These are phyloP conservation scores for Cladosporium sp. DNA, from an alignment of 2,329 filamentous ascomycete genomes.

Conservation along the genomic window DNA sequence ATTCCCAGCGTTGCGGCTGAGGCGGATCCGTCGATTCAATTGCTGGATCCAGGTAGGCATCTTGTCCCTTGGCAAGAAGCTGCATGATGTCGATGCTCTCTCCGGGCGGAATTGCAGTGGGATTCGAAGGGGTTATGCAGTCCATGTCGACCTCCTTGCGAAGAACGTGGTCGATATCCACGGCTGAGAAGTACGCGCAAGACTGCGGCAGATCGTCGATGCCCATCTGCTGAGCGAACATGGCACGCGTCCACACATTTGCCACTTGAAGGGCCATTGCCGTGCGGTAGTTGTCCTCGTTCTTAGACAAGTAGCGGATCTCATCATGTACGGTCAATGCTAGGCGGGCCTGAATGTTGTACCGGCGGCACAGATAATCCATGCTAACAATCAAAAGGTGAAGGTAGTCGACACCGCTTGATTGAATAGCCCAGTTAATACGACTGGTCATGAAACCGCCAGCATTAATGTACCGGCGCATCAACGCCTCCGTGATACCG, in stretches of 20 bases:
- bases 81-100: conserved; percentile 77
- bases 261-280: conserved; percentile 91
- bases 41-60: conserved; percentile 62
- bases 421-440: conserved; percentile 99
- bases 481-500: conserved; percentile 91
- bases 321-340: conserved; percentile 96
- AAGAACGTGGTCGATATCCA: conserved; percentile 93
- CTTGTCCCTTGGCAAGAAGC: conserved; percentile 66
- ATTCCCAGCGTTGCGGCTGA: conserved; percentile 55
- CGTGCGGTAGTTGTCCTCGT: conserved; percentile 78
- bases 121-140: conserved; percentile 85
- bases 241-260: conserved; percentile 93
- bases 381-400: conserved; percentile 89
- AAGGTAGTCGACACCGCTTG: conserved; percentile 92
- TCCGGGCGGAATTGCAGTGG: conserved; percentile 69
- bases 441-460: conserved; percentile 91
- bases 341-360: conserved; percentile 76
- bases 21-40: conserved; percentile 55
- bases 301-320: conserved; percentile 84
- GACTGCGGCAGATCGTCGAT: conserved; percentile 91
- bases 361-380: conserved; percentile 85
- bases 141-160: conserved; percentile 98
- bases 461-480: conserved; percentile 72
- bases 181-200: conserved; percentile 90
- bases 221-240: conserved; percentile 95